phyloP scores from a whole-genome alignment of 805 yeast genomes.

The Candida schatavii region DNA sequence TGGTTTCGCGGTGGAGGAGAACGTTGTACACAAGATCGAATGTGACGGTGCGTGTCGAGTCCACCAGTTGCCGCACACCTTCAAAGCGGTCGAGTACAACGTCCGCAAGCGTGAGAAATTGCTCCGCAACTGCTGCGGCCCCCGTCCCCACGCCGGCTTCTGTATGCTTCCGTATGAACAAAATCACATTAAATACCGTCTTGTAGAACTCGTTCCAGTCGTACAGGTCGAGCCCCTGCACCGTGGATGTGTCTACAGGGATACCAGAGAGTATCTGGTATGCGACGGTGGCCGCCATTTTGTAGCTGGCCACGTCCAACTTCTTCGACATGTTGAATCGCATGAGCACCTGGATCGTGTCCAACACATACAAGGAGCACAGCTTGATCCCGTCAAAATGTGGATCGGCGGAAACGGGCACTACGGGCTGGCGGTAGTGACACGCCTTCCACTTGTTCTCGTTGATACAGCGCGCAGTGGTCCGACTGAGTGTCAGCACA shows the following conservation, averaged over 20 bases:
- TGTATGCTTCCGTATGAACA: slow-evolving; percentile 25
- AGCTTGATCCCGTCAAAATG: slow-evolving; percentile 25
- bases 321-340: slow-evolving; percentile 38
- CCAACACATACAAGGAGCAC: slow-evolving; percentile 31
- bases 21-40: slow-evolving; percentile 30
- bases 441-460: slow-evolving; percentile 43
- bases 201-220: slow-evolving; percentile 35
- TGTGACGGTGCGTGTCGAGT: slow-evolving; percentile 19
- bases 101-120: slow-evolving; percentile 19
- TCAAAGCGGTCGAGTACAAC: slow-evolving; percentile 18
- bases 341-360: slow-evolving; percentile 25
- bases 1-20: slow-evolving; percentile 22
- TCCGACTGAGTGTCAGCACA: neutral
- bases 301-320: slow-evolving; percentile 29
- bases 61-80: slow-evolving; percentile 13
- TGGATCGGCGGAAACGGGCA: slow-evolving; percentile 21
- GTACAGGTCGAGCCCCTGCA: slow-evolving; percentile 13
- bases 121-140: slow-evolving; percentile 18
- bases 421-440: slow-evolving; percentile 35
- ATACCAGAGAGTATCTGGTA: slow-evolving; percentile 17
- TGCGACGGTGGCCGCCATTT: slow-evolving; percentile 23
- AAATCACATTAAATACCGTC: slow-evolving; percentile 27
- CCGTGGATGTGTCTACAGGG: neutral
- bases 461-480: slow-evolving; percentile 19
- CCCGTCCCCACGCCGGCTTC: slow-evolving; percentile 16